Base-by-base conservation (phyloP, 179 eudicot genomes). In the Carnegiea gigantea region DNA sequence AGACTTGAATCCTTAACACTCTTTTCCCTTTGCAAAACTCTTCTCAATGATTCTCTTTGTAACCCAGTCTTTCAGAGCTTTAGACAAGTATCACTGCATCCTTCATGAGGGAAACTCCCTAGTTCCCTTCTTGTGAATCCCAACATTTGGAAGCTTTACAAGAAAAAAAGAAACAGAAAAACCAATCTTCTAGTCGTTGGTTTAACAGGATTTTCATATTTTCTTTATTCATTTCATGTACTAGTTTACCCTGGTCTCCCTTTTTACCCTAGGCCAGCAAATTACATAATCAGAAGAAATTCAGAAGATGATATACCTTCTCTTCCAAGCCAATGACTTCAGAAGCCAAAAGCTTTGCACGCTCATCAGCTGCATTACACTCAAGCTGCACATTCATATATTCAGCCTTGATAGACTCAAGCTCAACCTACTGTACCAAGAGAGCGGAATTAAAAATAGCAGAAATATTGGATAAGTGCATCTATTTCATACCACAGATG, bases 291-390 rank as follows among this genome's bases (percentile, higher is more conserved):
- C 43, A 30, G 7, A 73, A 70, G 60, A 12, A 43, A 80, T 72
- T 18, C 77, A 71, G 51, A 54, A 65, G 21, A 77, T 40, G 40
- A 30, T 24, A 8, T 26, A 77, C 99, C 99, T 96, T 96, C 90
- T 96, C 99, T 89, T 96, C 99, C 87, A 96, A 90, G 64, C 87
- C 93, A 86, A 96, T 94, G 84, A 96, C 98, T 89, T 96, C 99
- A 85, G 98, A 91, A 86, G 99, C 98, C 90, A 96, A 86, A 80
- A 96, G 89, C 86, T 91, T 96, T 78, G 97, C 95, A 76, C 98
- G 99, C 81, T 96, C 98, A 88, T 96, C 99, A 80, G 99, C 96
- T 71, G 99, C 99, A 89, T 85, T 92, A 80, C 99, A 96, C 87
- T 96, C 99, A 70, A 96, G 84, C 83, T 89, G 97, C 46, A 91